These are phyloP conservation scores for Colletotrichum graminicola DNA, from an alignment of 2,329 filamentous ascomycete species.

Conservation along the genomic window DNA sequence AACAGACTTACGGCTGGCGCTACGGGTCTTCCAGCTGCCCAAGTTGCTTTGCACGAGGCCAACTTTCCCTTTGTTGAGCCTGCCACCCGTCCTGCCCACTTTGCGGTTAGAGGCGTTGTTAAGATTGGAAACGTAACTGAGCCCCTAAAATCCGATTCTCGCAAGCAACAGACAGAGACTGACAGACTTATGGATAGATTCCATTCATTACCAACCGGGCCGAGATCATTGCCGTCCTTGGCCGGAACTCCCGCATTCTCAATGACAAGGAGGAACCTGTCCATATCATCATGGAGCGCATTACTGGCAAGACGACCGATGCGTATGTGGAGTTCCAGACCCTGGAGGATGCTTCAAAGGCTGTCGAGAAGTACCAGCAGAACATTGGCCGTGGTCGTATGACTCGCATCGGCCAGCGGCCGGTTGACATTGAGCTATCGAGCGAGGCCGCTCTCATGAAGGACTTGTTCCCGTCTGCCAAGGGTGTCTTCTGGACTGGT, in stretches of 20 bases:
- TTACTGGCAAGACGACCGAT: slow-evolving; percentile 72
- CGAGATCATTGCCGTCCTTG: slow-evolving; percentile 70
- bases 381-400: slow-evolving; percentile 55
- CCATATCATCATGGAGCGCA: slow-evolving; percentile 75
- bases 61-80: slow-evolving; percentile 63
- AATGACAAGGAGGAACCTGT: slow-evolving; percentile 67
- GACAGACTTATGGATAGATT: slow-evolving; percentile 57
- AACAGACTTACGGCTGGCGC: slow-evolving; percentile 52
- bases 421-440: slow-evolving; percentile 68
- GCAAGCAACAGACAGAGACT: background rate
- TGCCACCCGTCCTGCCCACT: slow-evolving; percentile 44
- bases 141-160: background rate
- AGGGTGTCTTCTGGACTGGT: slow-evolving; percentile 68
- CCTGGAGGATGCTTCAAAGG: slow-evolving; percentile 64
- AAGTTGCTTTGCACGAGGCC: slow-evolving; percentile 52
- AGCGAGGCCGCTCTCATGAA: slow-evolving; percentile 69
- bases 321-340: slow-evolving; percentile 70
- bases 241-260: slow-evolving; percentile 67
- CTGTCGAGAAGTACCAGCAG: slow-evolving; percentile 62
- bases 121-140: slow-evolving; percentile 64
- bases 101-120: slow-evolving; percentile 56
- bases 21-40: slow-evolving; percentile 51
- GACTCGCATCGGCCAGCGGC: slow-evolving; percentile 67
- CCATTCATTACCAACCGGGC: slow-evolving; percentile 66
- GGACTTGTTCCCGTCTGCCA: slow-evolving; percentile 71